phyloP scores from a whole-genome alignment of 495 filamentous ascomycete species.

The Penicillium argentinense region DNA sequence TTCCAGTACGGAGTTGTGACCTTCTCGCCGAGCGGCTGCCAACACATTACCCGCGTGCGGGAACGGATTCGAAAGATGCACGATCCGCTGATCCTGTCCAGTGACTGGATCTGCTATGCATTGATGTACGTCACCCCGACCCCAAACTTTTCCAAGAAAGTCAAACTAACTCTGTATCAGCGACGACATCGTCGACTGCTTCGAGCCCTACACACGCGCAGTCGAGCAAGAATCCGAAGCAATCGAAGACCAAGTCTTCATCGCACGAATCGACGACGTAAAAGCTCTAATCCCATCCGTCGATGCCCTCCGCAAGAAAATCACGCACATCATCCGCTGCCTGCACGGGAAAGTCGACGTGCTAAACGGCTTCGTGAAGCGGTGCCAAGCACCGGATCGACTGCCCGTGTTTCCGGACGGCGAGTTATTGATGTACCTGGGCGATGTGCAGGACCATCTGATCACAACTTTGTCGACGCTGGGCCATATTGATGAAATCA shows the following conservation, averaged over 20 bases:
- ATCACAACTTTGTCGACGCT: slow-evolving; percentile 92
- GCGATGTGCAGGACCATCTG: slow-evolving; percentile 97
- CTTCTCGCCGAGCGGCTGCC: slow-evolving; percentile 77
- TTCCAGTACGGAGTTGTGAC: slow-evolving; percentile 89
- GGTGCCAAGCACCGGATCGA: slow-evolving; percentile 77
- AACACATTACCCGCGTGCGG: slow-evolving; percentile 75
- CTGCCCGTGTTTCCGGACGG: slow-evolving; percentile 83
- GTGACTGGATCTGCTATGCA: slow-evolving; percentile 97
- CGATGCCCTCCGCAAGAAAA: slow-evolving; percentile 81
- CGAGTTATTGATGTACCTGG: slow-evolving; percentile 87
- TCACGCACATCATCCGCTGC: slow-evolving; percentile 82
- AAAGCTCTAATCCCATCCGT: slow-evolving; percentile 76
- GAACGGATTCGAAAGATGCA: slow-evolving; percentile 81
- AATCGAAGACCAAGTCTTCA: slow-evolving; percentile 91
- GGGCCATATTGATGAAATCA: slow-evolving; percentile 90
- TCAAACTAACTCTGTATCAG: slow-evolving; percentile 40
- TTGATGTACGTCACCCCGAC: slow-evolving; percentile 66
- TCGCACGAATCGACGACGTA: slow-evolving; percentile 80
- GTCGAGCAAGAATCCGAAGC: slow-evolving; percentile 78
- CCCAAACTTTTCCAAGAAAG: background rate
- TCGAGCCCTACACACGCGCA: slow-evolving; percentile 74
- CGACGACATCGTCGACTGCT: slow-evolving; percentile 93
- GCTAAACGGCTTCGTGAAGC: slow-evolving; percentile 92
- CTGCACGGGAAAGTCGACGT: slow-evolving; percentile 93
- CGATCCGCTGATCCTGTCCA: slow-evolving; percentile 79